These are phyloP conservation scores for Astrothelium macrocarpum DNA, from an alignment of 495 filamentous ascomycete genomes.

Conservation along the genomic window DNA sequence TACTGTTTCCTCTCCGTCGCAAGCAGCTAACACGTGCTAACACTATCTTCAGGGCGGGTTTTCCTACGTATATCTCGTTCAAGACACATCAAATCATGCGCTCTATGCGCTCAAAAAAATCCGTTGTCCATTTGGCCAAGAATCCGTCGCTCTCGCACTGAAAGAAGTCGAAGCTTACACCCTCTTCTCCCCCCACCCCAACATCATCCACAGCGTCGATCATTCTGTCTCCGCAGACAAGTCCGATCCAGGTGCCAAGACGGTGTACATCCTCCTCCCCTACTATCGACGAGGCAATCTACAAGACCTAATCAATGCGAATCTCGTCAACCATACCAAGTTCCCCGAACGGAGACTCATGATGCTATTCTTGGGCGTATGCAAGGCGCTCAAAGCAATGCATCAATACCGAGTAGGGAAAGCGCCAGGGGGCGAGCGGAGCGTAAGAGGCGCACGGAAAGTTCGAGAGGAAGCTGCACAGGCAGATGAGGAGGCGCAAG, in stretches of 20 bases:
- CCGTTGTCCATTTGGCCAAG: conserved; percentile 90
- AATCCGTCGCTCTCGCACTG: conserved; percentile 86
- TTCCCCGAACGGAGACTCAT: conserved; percentile 86
- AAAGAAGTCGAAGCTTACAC: conserved; percentile 96
- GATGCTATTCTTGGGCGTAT: conserved; percentile 85
- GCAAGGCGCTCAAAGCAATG: conserved; percentile 77
- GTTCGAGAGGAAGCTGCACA: conserved; percentile 48
- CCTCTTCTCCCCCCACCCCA: conserved; percentile 68
- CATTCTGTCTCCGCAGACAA: conserved; percentile 59
- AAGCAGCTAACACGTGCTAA: conserved; percentile 9
- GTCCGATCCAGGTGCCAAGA: conserved; percentile 63
- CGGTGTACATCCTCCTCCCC: conserved; percentile 89
- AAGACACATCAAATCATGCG: conserved; percentile 69
- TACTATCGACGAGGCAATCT: conserved; percentile 93
- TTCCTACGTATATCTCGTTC: conserved; percentile 96
- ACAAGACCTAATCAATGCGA: conserved; percentile 97
- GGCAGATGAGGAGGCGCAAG: conserved; percentile 50
- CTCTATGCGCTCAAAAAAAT: conserved; percentile 97
- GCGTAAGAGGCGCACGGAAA: conserved; percentile 49
- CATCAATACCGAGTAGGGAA: conserved; percentile 72
- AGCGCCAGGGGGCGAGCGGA: conserved; percentile 40
- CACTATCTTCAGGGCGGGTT: conserved; percentile 64
- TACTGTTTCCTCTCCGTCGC: conserved; percentile 27
- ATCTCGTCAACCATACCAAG: conserved; percentile 88
- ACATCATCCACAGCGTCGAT: conserved; percentile 87